Evolutionary conservation across 176 grass and related monocot species (phyloP).

Genomic region (Oryza meyeriana): DNA sequence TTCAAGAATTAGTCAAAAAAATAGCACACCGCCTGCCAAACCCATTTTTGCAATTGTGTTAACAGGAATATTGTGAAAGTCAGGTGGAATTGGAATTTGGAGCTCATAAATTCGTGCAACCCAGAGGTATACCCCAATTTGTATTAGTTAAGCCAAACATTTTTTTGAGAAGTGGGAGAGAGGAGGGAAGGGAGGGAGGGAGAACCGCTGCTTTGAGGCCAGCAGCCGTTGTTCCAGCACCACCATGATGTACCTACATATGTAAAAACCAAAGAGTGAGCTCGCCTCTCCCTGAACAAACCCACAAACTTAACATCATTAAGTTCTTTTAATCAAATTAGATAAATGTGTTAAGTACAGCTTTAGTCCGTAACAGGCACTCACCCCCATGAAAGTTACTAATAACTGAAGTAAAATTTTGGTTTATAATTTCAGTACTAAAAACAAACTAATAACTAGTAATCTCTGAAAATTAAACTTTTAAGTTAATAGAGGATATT

Average conservation of each 20-base stretch:
- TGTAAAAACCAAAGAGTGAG: constrained; percentile 5
- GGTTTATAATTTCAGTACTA: not conserved
- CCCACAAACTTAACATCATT: not conserved
- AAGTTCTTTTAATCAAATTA: not conserved
- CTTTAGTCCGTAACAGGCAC: not conserved
- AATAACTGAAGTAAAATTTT: not conserved
- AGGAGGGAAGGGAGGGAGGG: constrained; percentile 5
- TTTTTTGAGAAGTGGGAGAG: not conserved
- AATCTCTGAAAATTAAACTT: not conserved
- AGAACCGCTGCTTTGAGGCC: constrained; percentile 85
- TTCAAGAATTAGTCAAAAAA: constrained; percentile 5
- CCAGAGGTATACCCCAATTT: not conserved
- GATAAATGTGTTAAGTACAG: not conserved
- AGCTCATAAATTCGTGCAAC: not conserved
- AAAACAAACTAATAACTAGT: not conserved
- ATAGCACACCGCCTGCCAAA: not conserved
- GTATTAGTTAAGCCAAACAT: not conserved
- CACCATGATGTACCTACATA: constrained; percentile 93
- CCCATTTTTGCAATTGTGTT: not conserved
- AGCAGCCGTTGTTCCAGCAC: constrained; percentile 95
- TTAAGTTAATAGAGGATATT: not conserved
- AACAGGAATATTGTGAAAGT: constrained; percentile 5
- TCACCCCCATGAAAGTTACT: not conserved
- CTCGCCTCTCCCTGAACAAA: not conserved
- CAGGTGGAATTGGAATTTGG: not conserved